Evolutionary conservation across 148 eudicot genomes (phyloP), one percentile per base, ranked within the genome.

Genomic region (Arbutus unedo): DNA sequence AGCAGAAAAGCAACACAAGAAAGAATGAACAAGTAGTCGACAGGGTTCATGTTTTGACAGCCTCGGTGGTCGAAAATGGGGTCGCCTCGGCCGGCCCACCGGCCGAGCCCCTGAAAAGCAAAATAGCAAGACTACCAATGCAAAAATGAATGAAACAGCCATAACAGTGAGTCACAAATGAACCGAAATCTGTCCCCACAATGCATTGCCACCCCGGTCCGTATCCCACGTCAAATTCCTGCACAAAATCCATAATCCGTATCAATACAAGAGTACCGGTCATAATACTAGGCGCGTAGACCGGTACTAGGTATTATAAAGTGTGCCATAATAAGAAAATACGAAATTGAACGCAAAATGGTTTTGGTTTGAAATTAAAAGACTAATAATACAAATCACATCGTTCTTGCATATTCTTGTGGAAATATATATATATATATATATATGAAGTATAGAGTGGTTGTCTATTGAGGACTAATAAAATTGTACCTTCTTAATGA

Each of bases 201-300:
- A 93, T 94, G 86, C 98, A 94, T 76, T 94, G 98, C 98, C 98
- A 94, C 8, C 98, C 98, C 18, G 84, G 68, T 87, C 98, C 95
- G 78, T 93, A 84, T 41, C 31, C 21, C 83, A 45, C 83, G 78
- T 94, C 98, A 51, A 94, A 91, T 38, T 88, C 92, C 92, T 90
- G 84, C 84, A 47, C 18, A 79, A 41, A 48, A 44, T n/a, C n/a
- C 57, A 68, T 19, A 67, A 56, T 2, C 51, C 44, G 16, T n/a
- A 68, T 44, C 57, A 11, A 55, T 31, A 31, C 38, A 31, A 0
- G 38, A 31, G 38, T 31, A 31, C 38, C 38, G 38, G 38, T 31
- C 38, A 31, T 31, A 31, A 1, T 31, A 31, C 38, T 31, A 31
- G 38, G 38, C 38, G n/a, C 1, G 38, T 1, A 31, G 1, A 31